Evolutionary conservation across 1,284 basidiomycete species (phyloP).

Genomic region (Athelia sp.): DNA sequence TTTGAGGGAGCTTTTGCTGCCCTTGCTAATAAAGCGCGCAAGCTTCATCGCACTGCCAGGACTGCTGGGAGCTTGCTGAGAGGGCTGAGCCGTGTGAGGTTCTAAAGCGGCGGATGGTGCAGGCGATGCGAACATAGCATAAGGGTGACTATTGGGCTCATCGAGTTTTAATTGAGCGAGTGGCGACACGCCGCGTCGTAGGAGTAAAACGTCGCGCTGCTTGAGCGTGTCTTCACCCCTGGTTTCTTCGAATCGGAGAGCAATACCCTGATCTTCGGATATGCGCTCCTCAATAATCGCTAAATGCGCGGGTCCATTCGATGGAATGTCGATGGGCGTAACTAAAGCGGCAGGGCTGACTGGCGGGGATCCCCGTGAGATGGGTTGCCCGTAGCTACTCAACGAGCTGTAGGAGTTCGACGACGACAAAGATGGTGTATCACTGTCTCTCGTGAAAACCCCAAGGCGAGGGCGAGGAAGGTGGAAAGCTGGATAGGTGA

Average conservation of each 20-base stretch:
- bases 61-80: neutral
- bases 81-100: neutral
- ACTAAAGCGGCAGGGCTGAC: conserved; percentile 26
- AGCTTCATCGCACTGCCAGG: neutral
- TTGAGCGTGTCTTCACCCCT: neutral
- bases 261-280: neutral
- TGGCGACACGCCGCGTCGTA: neutral
- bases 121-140: too few species aligned
- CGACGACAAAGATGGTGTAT: conserved; percentile 39
- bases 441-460: conserved; percentile 27
- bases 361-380: conserved; percentile 28
- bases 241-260: neutral
- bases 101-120: too few species aligned
- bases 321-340: conserved; percentile 19
- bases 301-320: conserved; percentile 8
- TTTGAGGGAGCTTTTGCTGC: neutral
- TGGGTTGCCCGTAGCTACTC: conserved; percentile 28
- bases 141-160: neutral
- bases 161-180: neutral
- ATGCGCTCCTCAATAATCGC: conserved; percentile 23
- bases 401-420: conserved; percentile 36
- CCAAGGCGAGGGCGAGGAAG: conserved; percentile 19
- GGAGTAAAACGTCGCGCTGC: neutral
- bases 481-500: conserved; percentile 19
- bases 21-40: neutral